Evolutionary conservation across 2,329 filamentous ascomycete genomes (phyloP), one percentile per base, ranked within the genome.

Genomic region (Colletotrichum lini): DNA sequence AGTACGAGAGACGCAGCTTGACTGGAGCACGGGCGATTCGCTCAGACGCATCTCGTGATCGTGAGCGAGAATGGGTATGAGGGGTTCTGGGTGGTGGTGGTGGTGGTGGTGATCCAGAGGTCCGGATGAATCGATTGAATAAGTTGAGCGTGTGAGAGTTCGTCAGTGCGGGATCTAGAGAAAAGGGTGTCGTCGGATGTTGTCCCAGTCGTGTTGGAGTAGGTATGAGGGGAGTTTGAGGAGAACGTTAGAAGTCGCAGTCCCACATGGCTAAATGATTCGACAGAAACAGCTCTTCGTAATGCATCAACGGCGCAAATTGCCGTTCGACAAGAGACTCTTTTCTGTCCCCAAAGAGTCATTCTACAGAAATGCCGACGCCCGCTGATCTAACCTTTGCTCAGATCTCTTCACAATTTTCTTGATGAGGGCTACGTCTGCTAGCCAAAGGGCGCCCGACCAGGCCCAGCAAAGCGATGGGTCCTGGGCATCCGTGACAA

Each of bases 1-100:
- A 2, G 26, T 21, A 15, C 16, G 38, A 15, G 16, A 52, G 60
- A 52, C 26, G 23, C 16, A 10, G 26, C 13, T 53, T 26, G 26
- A 42, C 54, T 35, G 12, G 67, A 21, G 40, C 23, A 58, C 49
- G 16, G 65, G 26, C 45, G 30, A 57, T 23, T 44, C 23, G 53
- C 65, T 68, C 53, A 47, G 65, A 64, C 59, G n/a, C 13, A 42
- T 15, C 35, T 6, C 30, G 13, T 16, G 54, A 40, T 58, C 16
- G 38, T 30, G 54, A 44, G 49, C 21, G 30, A 42, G 38, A 30
- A 50, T 26, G 23, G 49, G 26, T 21, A 42, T 16, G 23, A 56
- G 45, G 40, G 30, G 62, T 30, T 49, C 12, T 23, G 47, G 6
- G 12, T 57, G 35, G 35, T 18, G 42, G n/a, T 23, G 35, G 40